Conservation (phyloP, 225 moss, liverwort and hornwort species). For the Polytrichum commune region DNA sequence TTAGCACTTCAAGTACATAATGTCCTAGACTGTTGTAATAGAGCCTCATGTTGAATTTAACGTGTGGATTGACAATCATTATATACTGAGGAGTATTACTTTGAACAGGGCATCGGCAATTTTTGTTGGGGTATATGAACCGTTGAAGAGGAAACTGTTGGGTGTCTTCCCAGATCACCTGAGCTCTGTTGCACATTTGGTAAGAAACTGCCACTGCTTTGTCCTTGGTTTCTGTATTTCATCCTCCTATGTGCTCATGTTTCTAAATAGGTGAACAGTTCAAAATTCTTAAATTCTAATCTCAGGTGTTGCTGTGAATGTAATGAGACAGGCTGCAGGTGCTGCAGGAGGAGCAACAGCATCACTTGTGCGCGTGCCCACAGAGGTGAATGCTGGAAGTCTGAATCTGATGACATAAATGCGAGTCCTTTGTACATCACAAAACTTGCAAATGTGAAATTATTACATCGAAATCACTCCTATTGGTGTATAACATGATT, state of each 20-base stretch:
- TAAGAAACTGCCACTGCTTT: constrained; percentile 14
- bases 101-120: constrained; percentile 81
- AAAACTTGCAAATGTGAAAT: too few species aligned
- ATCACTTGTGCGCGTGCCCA: constrained; percentile 91
- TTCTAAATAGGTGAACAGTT: too few species aligned
- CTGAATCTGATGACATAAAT: background rate
- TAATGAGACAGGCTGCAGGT: constrained; percentile 61
- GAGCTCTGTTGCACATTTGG: constrained; percentile 89
- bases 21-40: too few species aligned
- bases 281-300: too few species aligned
- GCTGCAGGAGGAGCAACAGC: constrained; percentile 86
- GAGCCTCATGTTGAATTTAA: too few species aligned
- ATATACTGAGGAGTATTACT: background rate
- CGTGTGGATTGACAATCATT: too few species aligned
- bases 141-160: constrained; percentile 81
- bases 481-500: too few species aligned
- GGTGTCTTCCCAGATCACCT: constrained; percentile 79
- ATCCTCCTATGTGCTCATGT: too few species aligned
- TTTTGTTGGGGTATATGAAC: constrained; percentile 96
- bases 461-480: too few species aligned
- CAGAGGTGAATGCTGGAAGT: constrained; percentile 53
- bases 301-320: background rate
- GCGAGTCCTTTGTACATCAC: too few species aligned
- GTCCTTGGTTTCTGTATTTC: background rate
- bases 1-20: too few species aligned